These are phyloP conservation scores for Trametes polyzona DNA, from an alignment of 1,284 basidiomycete genomes.

Conservation along the genomic window DNA sequence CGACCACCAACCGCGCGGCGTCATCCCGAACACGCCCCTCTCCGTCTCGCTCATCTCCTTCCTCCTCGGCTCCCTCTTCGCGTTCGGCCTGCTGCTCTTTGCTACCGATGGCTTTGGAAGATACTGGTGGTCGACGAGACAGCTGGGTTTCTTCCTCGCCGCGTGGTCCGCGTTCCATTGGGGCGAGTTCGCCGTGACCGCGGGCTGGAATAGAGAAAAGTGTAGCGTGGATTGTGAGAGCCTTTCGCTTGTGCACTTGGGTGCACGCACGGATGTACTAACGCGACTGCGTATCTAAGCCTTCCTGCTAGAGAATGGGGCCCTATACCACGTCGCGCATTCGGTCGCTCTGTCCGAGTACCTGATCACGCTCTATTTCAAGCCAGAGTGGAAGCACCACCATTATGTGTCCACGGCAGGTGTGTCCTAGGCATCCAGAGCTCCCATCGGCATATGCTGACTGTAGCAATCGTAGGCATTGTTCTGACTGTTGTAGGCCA, in stretches of 20 bases:
- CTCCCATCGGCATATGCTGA: neutral
- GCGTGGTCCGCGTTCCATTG: slow-evolving; percentile 90
- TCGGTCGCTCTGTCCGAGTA: slow-evolving; percentile 82
- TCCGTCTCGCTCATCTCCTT: slow-evolving; percentile 76
- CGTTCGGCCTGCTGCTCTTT: slow-evolving; percentile 56
- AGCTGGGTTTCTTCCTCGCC: slow-evolving; percentile 82
- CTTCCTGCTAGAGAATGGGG: slow-evolving; percentile 92
- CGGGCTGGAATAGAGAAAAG: slow-evolving; percentile 93
- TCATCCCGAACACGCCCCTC: slow-evolving; percentile 85
- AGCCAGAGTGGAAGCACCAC: slow-evolving; percentile 60
- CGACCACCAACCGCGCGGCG: slow-evolving; percentile 49
- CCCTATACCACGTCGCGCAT: slow-evolving; percentile 88
- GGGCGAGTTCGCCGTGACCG: slow-evolving; percentile 94
- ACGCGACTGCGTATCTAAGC: slow-evolving; percentile 57
- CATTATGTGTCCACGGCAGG: slow-evolving; percentile 61
- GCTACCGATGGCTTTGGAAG: slow-evolving; percentile 46
- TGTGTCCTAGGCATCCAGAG: slow-evolving; percentile 32
- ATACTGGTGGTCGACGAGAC: slow-evolving; percentile 72
- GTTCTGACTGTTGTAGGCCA: slow-evolving; percentile 74
- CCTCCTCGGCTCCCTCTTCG: slow-evolving; percentile 67
- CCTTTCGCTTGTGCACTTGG: neutral
- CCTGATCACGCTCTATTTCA: slow-evolving; percentile 69
- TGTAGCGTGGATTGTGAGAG: slow-evolving; percentile 90
- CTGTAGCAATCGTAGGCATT: slow-evolving; percentile 53
- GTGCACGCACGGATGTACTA: neutral